These are phyloP conservation scores for Verticillium albo-atrum DNA, from an alignment of 2,329 filamentous ascomycete genomes.

Conservation along the genomic window DNA sequence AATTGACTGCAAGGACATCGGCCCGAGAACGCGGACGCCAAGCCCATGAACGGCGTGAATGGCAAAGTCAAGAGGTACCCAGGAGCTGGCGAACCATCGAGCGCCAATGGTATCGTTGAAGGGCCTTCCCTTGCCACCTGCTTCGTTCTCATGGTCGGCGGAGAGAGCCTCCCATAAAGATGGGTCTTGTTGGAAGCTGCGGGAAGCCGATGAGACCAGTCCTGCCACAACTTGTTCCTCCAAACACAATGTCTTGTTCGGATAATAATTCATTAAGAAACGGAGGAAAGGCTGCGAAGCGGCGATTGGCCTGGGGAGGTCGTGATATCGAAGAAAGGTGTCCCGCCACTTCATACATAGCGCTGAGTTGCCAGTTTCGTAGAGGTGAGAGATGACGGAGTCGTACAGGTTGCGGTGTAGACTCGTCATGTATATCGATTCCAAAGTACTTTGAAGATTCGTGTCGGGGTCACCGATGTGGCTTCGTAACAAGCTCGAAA, in stretches of 20 bases:
- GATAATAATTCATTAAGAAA: conserved; percentile 42
- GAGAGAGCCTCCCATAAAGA: conserved; percentile 29
- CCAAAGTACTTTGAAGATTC: conserved; percentile 33
- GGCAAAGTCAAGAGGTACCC: conserved; percentile 68
- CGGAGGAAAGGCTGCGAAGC: conserved; percentile 42
- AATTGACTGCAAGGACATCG: conserved; percentile 72
- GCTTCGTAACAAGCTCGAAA: conserved; percentile 36
- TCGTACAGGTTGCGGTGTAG: conserved; percentile 43
- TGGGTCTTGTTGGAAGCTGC: conserved; percentile 6
- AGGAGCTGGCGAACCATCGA: conserved; percentile 71
- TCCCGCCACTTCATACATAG: conserved; percentile 45
- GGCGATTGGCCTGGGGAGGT: conserved; percentile 32
- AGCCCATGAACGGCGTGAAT: conserved; percentile 67
- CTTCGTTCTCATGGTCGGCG: conserved; percentile 31
- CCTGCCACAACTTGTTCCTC: conserved; percentile 27
- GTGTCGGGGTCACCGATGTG: conserved; percentile 34
- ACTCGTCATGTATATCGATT: conserved; percentile 39
- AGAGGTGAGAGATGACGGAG: conserved; percentile 45
- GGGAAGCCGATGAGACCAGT: conserved; percentile 2
- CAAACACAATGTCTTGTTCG: conserved; percentile 28
- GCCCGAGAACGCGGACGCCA: conserved; percentile 68
- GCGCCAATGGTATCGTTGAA: conserved; percentile 69
- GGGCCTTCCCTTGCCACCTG: conserved; percentile 36
- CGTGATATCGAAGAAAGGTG: conserved; percentile 32
- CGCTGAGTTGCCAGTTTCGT: conserved; percentile 36